A percentile compares a stretch with the other conserved stretches of the same genome.
Conservation (phyloP, 495 filamentous ascomycete genomes). For the Pseudoneurospora amorphoporcata region DNA sequence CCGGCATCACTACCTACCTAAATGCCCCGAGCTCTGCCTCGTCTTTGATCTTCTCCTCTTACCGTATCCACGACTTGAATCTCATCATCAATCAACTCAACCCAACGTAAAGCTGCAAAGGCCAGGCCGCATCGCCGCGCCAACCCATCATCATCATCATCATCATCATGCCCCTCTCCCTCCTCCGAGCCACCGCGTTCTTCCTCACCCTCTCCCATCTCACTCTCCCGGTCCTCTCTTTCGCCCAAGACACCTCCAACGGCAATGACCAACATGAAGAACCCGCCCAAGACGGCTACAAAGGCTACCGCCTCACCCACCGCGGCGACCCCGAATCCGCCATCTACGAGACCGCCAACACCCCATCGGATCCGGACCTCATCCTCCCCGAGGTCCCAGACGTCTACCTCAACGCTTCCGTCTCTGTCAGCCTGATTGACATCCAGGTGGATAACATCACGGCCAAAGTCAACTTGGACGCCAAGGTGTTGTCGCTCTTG, state of each 20-base stretch:
- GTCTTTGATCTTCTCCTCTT: no score
- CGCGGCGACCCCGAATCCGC: slow-evolving; percentile 37
- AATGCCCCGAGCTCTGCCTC: no score
- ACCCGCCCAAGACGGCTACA: slow-evolving; percentile 41
- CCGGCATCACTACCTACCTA: not conserved
- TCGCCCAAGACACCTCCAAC: not conserved
- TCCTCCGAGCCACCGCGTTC: slow-evolving; percentile 16
- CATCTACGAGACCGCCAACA: slow-evolving; percentile 42
- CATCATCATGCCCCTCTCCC: slow-evolving; percentile 14
- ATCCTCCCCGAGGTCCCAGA: slow-evolving; percentile 35
- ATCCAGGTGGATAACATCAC: slow-evolving; percentile 47
- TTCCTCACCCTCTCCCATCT: slow-evolving; percentile 11
- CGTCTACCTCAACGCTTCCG: slow-evolving; percentile 45
- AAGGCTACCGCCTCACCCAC: slow-evolving; percentile 41
- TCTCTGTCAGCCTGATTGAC: slow-evolving; percentile 41
- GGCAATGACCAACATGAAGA: no score
- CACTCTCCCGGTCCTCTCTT: slow-evolving; percentile 10
- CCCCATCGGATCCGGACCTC: no score
- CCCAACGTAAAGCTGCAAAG: no score
- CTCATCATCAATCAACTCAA: not conserved
- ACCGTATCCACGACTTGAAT: no score
- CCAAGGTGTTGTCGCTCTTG: slow-evolving; percentile 44
- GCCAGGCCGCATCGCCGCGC: not conserved
- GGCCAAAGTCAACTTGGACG: slow-evolving; percentile 49
- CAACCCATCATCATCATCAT: no score